A percentile compares a stretch with the other conserved stretches of the same genome.
phyloP scores from a whole-genome alignment of 257 asterid genomes.

The Scutellaria baicalensis region DNA sequence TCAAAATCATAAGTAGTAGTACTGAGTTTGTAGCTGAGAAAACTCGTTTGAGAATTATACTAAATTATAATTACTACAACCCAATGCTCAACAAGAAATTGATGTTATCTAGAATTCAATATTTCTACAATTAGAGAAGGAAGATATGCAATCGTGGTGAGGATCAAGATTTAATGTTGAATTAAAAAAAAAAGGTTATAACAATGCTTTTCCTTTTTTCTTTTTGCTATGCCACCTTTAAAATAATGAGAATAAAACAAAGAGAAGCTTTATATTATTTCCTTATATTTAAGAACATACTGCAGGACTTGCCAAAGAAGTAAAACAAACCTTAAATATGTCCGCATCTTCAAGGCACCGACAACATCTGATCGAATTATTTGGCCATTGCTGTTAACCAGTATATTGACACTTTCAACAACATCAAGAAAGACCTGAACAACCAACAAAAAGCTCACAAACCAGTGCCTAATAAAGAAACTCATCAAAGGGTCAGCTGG shows the following conservation, averaged over 20 bases:
- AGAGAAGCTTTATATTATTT: not conserved
- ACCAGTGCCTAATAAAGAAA: slow-evolving; percentile 10
- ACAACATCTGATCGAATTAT: slow-evolving; percentile 91
- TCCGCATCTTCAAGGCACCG: slow-evolving; percentile 96
- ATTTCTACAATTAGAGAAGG: not conserved
- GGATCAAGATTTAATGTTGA: not conserved
- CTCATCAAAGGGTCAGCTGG: not conserved
- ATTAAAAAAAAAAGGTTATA: not conserved
- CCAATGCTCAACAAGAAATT: not conserved
- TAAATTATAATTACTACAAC: not conserved
- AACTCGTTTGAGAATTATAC: not conserved
- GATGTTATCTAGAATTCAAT: not conserved
- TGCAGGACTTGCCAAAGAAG: not conserved
- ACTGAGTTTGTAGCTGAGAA: not conserved
- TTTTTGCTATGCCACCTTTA: not conserved
- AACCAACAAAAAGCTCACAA: slow-evolving; percentile 14
- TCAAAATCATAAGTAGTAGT: not conserved
- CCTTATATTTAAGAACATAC: not conserved
- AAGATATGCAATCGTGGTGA: not conserved
- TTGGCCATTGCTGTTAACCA: slow-evolving; percentile 96
- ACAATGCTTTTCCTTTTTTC: not conserved
- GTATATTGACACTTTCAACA: slow-evolving; percentile 96
- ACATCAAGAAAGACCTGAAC: slow-evolving; percentile 94
- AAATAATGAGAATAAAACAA: not conserved
- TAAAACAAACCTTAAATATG: slow-evolving; percentile 74